Base-by-base conservation (phyloP, 1,284 basidiomycete species). In the Pterulicium gracile region DNA sequence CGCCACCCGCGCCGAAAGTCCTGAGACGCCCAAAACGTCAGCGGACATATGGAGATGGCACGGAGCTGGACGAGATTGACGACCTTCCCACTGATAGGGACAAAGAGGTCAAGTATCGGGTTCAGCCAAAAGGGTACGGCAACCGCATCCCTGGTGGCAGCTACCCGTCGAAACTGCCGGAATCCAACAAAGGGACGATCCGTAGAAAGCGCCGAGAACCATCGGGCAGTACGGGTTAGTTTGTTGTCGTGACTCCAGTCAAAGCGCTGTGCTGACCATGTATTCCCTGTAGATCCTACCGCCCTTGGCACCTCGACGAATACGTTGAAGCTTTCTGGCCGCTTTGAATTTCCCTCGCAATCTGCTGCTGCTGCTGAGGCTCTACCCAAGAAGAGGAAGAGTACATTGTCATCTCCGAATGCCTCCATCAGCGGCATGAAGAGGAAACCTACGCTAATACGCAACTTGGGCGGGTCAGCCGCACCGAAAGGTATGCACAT, bases 61-160 rank as follows among this genome's bases (percentile, higher is more conserved):
- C 88, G 4, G 94, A 97, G 64, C 69, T 98, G 42, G 94, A 98
- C 56, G 81, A 63, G 1, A 80, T 98, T 52, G 93, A 95, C 27
- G 94, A 98, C 62, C 71, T 98, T 36, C 83, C 83, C 3, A 88
- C 87, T 14, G 85, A 94, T 58, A 72, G 83, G 47, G 87, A 91
- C 50, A 81, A 82, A 57, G 88, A 92, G 61, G 72, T 75, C 34
- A 72, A 67, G 46, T 88, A 71, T 58, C 73, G 77, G 49, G 76
- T 86, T 18, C 75, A 79, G 51, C 81, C 86, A 23, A 87, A 79
- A 60, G 75, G 72, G 42, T 64, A 71, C 56, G 69, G 74, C 22
- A 82, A 75, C 55, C 78, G 82, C 13, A 66, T 79, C 46, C 75
- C 73, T 39, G 78, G 73, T 15, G 68, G 69, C 5, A 68, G 65